phyloP scores from a whole-genome alignment of 2,329 filamentous ascomycete genomes.

The Cadophora gregata region DNA sequence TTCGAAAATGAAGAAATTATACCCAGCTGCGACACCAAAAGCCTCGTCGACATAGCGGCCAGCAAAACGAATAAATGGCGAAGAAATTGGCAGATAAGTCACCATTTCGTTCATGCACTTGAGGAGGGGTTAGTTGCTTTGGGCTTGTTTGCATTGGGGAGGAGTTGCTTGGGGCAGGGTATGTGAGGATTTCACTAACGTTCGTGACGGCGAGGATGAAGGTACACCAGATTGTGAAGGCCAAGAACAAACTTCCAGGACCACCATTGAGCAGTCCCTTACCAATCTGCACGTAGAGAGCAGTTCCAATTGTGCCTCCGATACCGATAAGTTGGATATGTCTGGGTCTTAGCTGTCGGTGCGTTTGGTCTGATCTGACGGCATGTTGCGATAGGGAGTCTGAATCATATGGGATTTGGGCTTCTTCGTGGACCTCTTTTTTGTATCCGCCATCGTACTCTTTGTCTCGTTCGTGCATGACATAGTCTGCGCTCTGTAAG shows the following conservation, averaged over 20 bases:
- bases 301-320: slow-evolving; percentile 69
- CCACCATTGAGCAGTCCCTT: slow-evolving; percentile 63
- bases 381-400: slow-evolving; percentile 20
- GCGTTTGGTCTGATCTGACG: slow-evolving; percentile 37
- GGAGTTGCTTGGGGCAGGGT: slow-evolving; percentile 46
- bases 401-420: slow-evolving; percentile 25
- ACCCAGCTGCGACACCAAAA: slow-evolving; percentile 74
- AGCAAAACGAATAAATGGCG: slow-evolving; percentile 79
- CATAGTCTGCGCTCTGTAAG: slow-evolving; percentile 24
- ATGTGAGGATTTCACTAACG: slow-evolving; percentile 46
- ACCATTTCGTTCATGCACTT: slow-evolving; percentile 73
- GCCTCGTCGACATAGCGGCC: slow-evolving; percentile 78
- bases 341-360: slow-evolving; percentile 49
- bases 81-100: slow-evolving; percentile 76
- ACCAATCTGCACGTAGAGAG: slow-evolving; percentile 60
- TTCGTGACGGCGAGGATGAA: slow-evolving; percentile 66
- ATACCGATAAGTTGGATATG: slow-evolving; percentile 55
- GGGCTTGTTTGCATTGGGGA: slow-evolving; percentile 27
- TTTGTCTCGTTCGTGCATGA: slow-evolving; percentile 25
- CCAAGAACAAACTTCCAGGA: slow-evolving; percentile 61
- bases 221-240: slow-evolving; percentile 66
- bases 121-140: slow-evolving; percentile 8
- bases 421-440: slow-evolving; percentile 36
- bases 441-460: slow-evolving; percentile 20
- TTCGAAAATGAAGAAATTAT: slow-evolving; percentile 77